These are phyloP conservation scores for Hibiscus mutabilis DNA, from an alignment of 345 rosid genomes.

Conservation along the genomic window DNA sequence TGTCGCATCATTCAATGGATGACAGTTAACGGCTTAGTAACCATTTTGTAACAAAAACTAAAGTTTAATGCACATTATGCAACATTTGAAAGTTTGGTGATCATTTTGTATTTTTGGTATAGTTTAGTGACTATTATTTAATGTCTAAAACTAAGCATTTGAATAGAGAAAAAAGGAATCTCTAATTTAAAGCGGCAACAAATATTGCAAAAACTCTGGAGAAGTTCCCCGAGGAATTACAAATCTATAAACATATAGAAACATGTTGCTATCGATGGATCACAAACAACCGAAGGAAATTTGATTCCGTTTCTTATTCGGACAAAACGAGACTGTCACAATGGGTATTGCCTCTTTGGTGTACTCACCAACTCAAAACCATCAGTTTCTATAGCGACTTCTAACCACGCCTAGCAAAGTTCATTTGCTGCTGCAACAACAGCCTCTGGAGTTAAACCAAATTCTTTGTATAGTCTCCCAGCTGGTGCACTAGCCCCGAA, in stretches of 20 bases:
- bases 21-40: too few species aligned
- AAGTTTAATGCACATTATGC: too few species aligned
- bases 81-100: too few species aligned
- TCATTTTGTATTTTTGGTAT: too few species aligned
- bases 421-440: conserved; percentile 70
- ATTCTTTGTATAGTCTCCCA: conserved; percentile 73
- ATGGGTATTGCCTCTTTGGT: conserved; percentile 9
- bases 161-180: too few species aligned
- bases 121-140: too few species aligned
- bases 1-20: too few species aligned
- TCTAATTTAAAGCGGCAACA: background rate
- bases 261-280: conserved; percentile 17
- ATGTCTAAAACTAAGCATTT: too few species aligned
- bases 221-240: background rate
- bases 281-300: conserved; percentile 20
- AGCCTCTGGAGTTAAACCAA: conserved; percentile 63
- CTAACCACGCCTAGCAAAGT: conserved; percentile 26
- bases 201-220: background rate
- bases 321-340: conserved; percentile 17
- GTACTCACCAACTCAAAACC: conserved; percentile 18
- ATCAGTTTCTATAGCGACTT: background rate
- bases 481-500: conserved; percentile 99
- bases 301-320: conserved; percentile 25
- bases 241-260: background rate
- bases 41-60: too few species aligned